Conservation (phyloP, 2,329 filamentous ascomycete species). For the Neodidymelliopsis sp. region DNA sequence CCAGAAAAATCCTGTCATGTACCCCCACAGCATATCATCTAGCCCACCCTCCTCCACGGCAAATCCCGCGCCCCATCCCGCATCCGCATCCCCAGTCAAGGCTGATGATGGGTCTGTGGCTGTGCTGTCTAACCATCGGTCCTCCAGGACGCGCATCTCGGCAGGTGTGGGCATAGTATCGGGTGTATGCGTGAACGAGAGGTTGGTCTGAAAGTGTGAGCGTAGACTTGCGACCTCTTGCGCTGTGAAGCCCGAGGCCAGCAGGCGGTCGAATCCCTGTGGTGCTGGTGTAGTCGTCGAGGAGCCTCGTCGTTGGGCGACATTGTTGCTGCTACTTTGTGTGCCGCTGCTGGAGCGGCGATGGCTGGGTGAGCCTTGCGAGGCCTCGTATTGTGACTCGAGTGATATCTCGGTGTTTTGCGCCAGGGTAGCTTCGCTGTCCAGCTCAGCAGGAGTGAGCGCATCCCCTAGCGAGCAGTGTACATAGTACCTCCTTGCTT, state of each 20-base stretch:
- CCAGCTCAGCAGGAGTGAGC: constrained; percentile 73
- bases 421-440: constrained; percentile 64
- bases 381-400: constrained; percentile 36
- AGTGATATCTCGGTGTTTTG: constrained; percentile 50
- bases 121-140: constrained; percentile 81
- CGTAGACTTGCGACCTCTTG: constrained; percentile 85
- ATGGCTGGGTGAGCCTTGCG: constrained; percentile 19
- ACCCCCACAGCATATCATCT: constrained; percentile 87
- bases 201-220: constrained; percentile 86
- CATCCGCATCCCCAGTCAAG: constrained; percentile 47
- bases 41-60: constrained; percentile 68
- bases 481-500: constrained; percentile 74
- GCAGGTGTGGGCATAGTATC: constrained; percentile 86
- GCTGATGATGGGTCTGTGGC: constrained; percentile 56
- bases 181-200: constrained; percentile 81
- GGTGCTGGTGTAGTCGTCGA: constrained; percentile 63
- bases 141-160: constrained; percentile 79
- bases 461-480: constrained; percentile 90
- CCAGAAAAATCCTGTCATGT: constrained; percentile 94
- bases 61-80: constrained; percentile 59
- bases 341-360: constrained; percentile 26
- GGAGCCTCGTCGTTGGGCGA: constrained; percentile 28
- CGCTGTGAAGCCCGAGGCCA: constrained; percentile 80
- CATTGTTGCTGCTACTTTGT: constrained; percentile 19
- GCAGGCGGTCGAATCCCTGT: constrained; percentile 86